Base-by-base conservation (phyloP, 2,329 filamentous ascomycete genomes). In the Gyromitra esculenta region DNA sequence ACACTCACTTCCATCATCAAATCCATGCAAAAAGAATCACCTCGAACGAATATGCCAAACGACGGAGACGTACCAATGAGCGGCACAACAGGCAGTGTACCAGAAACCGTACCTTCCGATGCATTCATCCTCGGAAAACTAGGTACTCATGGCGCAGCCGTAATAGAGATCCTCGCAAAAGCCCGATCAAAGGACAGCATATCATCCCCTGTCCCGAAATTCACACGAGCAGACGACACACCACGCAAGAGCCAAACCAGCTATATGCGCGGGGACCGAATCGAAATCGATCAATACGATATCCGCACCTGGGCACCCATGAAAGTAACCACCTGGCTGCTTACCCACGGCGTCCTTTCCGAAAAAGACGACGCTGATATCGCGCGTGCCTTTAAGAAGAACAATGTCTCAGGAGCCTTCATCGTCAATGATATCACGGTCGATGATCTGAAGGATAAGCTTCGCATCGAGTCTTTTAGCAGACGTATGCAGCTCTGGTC, bases 401-500 rank as follows among this genome's bases (percentile, higher is more conserved):
- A 71, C 7, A 13, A 64, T 1, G 37, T 71, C 9, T 54, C 68
- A 0, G 68, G 68, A 35, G 68, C 57, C 0, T 45, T 71, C 13
- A 35, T 71, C 15, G 21, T 37, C 13, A 15, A n/a, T 1, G 41
- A 45, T 45, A 25, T 69, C 41, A 69, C 54, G 8, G 5, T 69
- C 11, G 2, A 41, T 7, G 66, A 69, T n/a, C 66, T 69, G 4
- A 60, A 11, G 15, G 25, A n/a, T n/a, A 52, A 71, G 15, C 57
- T 75, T 3, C 18, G 21, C 4, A 71, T 75, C 35, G 3, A 21
- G 15, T 64, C 65, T 2, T 63, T 71, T 35, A 56, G 72, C 21
- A 71, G 35, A 56, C 56, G 65, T 5, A 70, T 70, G 72, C 31
- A 71, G 25, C 67, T 75, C 21, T 75, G 72, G 72, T 63, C 48